phyloP scores from a whole-genome alignment of 352 stramenopile species.

The Globisporangium irregulare region DNA sequence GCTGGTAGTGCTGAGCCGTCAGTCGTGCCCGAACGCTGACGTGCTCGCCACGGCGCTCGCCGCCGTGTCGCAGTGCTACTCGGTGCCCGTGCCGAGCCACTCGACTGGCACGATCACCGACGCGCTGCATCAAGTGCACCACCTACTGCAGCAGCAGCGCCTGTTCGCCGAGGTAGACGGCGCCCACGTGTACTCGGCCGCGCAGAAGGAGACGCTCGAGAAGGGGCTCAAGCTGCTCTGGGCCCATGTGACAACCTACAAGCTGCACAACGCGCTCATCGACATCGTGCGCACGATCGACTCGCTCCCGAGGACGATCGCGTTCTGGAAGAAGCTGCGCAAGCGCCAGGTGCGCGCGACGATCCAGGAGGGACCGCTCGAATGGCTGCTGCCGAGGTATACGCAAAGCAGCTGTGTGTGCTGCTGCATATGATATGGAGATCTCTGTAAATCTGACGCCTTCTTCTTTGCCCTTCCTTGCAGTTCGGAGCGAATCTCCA shows the following conservation, averaged over 20 bases:
- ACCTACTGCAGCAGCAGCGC: conserved; percentile 41
- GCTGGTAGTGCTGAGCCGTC: conserved; percentile 13
- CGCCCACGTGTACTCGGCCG: conserved; percentile 14
- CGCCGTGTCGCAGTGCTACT: conserved; percentile 42
- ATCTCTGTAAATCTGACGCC: neutral
- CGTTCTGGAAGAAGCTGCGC: conserved; percentile 65
- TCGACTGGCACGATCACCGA: conserved; percentile 33
- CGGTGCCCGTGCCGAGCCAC: conserved; percentile 41
- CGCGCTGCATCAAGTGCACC: conserved; percentile 33
- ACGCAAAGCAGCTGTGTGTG: neutral
- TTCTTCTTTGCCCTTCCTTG: neutral
- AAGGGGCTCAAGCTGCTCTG: conserved; percentile 46
- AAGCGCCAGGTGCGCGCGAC: conserved; percentile 45
- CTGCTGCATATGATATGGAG: neutral
- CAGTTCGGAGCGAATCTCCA: conserved; percentile 48
- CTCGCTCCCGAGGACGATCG: conserved; percentile 62
- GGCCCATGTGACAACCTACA: conserved; percentile 56
- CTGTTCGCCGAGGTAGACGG: conserved; percentile 25
- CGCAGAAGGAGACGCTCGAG: conserved; percentile 33
- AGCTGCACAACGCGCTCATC: conserved; percentile 53
- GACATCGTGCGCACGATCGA: conserved; percentile 64
- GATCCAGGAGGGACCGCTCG: conserved; percentile 49
- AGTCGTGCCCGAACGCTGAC: conserved; percentile 27
- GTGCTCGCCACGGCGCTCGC: conserved; percentile 37
- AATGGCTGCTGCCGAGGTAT: conserved; percentile 62